A percentile compares a stretch with the other conserved stretches of the same genome.
These are phyloP conservation scores for Chalciporus sp. DNA, from an alignment of 1,284 basidiomycete genomes.

Conservation along the genomic window DNA sequence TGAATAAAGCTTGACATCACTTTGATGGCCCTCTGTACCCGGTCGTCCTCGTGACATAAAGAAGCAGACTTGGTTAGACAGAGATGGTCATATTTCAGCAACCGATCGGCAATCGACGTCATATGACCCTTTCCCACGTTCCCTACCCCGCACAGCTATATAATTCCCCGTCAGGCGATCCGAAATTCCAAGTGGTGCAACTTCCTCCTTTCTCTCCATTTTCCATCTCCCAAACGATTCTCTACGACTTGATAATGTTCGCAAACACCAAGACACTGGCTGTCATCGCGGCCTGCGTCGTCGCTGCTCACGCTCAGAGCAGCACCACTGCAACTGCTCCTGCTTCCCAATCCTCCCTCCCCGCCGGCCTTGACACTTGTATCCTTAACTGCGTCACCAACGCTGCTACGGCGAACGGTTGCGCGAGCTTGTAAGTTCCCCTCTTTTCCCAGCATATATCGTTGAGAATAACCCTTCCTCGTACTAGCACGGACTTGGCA, in stretches of 20 bases:
- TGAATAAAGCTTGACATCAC: too few species aligned
- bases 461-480: too few species aligned
- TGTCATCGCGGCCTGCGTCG: constrained; percentile 12
- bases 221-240: too few species aligned
- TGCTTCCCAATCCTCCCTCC: not conserved
- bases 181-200: not conserved
- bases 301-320: constrained; percentile 21
- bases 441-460: not conserved
- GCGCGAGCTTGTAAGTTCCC: constrained; percentile 19
- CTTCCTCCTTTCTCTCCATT: not conserved
- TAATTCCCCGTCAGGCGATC: not conserved
- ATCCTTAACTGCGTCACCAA: constrained; percentile 4
- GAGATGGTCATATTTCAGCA: too few species aligned
- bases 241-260: constrained; percentile 19
- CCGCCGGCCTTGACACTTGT: constrained; percentile 7
- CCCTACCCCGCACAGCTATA: not conserved
- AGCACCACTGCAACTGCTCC: not conserved
- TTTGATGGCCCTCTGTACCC: too few species aligned
- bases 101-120: too few species aligned
- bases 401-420: constrained; percentile 6
- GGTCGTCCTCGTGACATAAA: too few species aligned
- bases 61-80: too few species aligned
- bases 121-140: not conserved
- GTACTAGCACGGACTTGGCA: constrained; percentile 18
- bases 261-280: constrained; percentile 19